phyloP scores from a whole-genome alignment of 1,139 yeast genomes.

The Candida anutae region DNA sequence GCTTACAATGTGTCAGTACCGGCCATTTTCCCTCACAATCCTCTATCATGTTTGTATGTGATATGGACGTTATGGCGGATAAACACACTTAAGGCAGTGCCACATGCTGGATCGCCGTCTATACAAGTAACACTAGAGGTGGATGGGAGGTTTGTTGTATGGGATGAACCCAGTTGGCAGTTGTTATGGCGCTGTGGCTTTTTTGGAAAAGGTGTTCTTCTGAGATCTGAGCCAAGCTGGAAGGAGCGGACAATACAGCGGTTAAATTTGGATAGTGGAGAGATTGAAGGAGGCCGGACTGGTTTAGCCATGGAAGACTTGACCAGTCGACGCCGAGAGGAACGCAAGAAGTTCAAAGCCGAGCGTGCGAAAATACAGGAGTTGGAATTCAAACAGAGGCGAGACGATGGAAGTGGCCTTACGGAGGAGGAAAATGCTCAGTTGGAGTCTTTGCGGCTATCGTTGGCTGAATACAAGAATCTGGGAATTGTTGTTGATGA shows the following conservation, averaged over 20 bases:
- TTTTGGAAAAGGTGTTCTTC: slow-evolving; percentile 86
- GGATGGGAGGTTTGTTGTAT: slow-evolving; percentile 37
- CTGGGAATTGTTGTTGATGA: slow-evolving; percentile 2
- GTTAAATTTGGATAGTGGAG: slow-evolving; percentile 27
- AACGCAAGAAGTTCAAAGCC: slow-evolving; percentile 63
- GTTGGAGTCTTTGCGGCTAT: slow-evolving; percentile 19
- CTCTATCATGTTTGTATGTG: slow-evolving; percentile 51
- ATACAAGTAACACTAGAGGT: slow-evolving; percentile 17
- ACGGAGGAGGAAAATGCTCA: slow-evolving; percentile 16
- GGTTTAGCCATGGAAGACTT: slow-evolving; percentile 49
- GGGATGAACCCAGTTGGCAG: slow-evolving; percentile 40
- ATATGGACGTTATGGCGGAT: slow-evolving; percentile 22
- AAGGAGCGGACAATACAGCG: slow-evolving; percentile 47
- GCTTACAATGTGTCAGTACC: slow-evolving; percentile 36
- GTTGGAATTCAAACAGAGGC: slow-evolving; percentile 23
- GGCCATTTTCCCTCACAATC: slow-evolving; percentile 44
- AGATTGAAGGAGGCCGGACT: slow-evolving; percentile 31
- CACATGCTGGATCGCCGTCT: slow-evolving; percentile 10
- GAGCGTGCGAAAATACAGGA: slow-evolving; percentile 37
- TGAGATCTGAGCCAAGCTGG: slow-evolving; percentile 95
- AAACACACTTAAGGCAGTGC: slow-evolving; percentile 18
- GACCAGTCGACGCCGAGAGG: slow-evolving; percentile 64
- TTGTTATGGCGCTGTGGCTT: slow-evolving; percentile 79
- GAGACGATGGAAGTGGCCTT: slow-evolving; percentile 15
- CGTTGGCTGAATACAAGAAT: slow-evolving; percentile 2